phyloP scores from a whole-genome alignment of 805 yeast species.

The Saccharomycopsis selenospora region DNA sequence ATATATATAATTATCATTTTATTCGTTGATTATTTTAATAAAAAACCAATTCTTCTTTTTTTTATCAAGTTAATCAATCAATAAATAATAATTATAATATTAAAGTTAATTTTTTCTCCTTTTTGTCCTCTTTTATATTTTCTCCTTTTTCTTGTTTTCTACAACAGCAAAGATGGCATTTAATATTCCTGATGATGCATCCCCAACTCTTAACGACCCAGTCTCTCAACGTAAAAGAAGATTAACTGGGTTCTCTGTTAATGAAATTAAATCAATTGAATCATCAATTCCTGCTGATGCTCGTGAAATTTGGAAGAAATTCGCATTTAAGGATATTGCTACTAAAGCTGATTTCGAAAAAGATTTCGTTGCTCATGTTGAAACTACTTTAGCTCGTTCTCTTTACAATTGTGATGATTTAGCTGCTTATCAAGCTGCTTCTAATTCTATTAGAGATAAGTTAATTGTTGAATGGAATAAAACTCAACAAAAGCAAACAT shows the following conservation, averaged over 20 bases:
- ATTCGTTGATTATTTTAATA: too few species aligned
- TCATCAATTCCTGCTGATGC: conserved; percentile 73
- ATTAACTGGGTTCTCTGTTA: conserved; percentile 85
- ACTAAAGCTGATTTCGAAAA: conserved; percentile 54
- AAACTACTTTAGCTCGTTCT: conserved; percentile 84
- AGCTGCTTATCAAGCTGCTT: conserved; percentile 89
- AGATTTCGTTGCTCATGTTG: conserved; percentile 77
- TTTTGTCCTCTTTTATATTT: too few species aligned
- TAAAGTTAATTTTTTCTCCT: too few species aligned
- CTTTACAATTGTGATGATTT: conserved; percentile 85
- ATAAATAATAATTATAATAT: too few species aligned
- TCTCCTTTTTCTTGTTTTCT: too few species aligned
- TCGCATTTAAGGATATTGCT: conserved; percentile 38
- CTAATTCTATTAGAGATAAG: conserved; percentile 70
- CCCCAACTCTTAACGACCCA: background rate
- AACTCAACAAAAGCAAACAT: conserved; percentile 84
- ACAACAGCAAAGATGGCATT: background rate
- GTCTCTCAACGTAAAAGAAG: conserved; percentile 52
- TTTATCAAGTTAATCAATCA: too few species aligned
- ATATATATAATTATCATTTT: too few species aligned
- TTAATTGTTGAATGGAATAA: conserved; percentile 83
- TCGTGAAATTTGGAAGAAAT: conserved; percentile 70
- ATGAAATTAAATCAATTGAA: conserved; percentile 78
- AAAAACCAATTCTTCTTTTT: too few species aligned
- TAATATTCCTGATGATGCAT: background rate